Evolutionary conservation across 108 stramenopile species (phyloP).

Genomic region (Cylindrotheca closterium): DNA sequence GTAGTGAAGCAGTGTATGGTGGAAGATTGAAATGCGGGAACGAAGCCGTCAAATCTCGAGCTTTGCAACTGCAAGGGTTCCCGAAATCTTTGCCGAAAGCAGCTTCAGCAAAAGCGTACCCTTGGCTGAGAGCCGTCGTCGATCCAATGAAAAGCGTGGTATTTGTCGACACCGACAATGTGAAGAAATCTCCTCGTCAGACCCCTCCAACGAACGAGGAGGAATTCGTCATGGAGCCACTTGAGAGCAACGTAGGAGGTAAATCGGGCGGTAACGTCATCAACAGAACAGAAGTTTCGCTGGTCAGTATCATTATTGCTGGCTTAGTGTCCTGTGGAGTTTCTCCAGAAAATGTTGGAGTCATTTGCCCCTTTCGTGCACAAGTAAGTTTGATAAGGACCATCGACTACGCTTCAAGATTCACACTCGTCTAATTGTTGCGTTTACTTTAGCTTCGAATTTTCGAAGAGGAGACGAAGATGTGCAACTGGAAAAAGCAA

Average conservation of each 20-base stretch:
- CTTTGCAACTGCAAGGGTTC: conserved; percentile 48
- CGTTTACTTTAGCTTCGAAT: conserved; percentile 16
- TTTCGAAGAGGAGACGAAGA: conserved; percentile 19
- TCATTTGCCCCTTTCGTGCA: conserved; percentile 92
- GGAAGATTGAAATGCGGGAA: conserved; percentile 87
- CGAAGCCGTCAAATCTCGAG: conserved; percentile 53
- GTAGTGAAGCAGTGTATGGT: conserved; percentile 85
- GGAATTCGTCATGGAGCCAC: conserved; percentile 4
- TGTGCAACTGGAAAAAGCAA: conserved; percentile 32
- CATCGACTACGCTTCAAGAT: conserved; percentile 3
- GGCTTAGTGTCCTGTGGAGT: conserved; percentile 53
- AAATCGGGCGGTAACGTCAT: conserved; percentile 42
- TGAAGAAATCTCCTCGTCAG: conserved; percentile 8
- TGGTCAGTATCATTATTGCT: conserved; percentile 50
- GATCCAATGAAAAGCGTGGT: conserved; percentile 75
- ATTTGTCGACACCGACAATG: conserved; percentile 88
- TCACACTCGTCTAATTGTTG: background rate
- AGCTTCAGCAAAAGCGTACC: conserved; percentile 10
- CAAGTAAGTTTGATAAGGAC: conserved; percentile 62
- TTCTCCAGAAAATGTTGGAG: conserved; percentile 54
- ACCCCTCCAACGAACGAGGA: background rate
- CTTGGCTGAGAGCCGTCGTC: conserved; percentile 54
- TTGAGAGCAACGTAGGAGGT: conserved; percentile 36
- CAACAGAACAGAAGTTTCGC: conserved; percentile 55
- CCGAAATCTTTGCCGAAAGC: conserved; percentile 22